Base-by-base conservation (phyloP, 352 stramenopile genomes). In the Globisporangium echinulatum region DNA sequence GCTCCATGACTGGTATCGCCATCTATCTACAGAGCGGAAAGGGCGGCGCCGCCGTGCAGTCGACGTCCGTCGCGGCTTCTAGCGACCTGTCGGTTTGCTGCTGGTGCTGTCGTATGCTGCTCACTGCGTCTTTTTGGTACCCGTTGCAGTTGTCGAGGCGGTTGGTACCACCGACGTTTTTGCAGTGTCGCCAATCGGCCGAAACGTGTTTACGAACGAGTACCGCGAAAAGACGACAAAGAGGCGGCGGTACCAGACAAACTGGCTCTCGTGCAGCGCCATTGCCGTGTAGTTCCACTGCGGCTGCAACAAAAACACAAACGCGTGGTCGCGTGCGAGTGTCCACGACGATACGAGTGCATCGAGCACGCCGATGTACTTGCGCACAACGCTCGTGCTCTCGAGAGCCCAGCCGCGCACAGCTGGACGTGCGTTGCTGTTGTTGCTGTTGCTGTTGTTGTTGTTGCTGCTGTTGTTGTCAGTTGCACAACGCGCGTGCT, bases 221-320 rank as follows among this genome's bases (percentile, higher is more conserved):
- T 98, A 98, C 46, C 92, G 82, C 40, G 88, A 97, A 63, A 98
- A 98, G 9, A 87, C 50, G n/a, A 98, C 88, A 63, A 97, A 98
- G 7, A 98, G 75, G n/a, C 91, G 87, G 49, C 96, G 88, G 68
- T 98, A 98, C 96, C 96, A 98, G 37, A 98, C 94, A 67, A 98
- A 98, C 72, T 98, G 96, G 66, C 85, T 97, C 36, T 69, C 55
- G 62, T 98, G 96, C 40, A 94, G 74, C 49, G 83, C 76, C 94
- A 98, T 98, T 1, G 88, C 88, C 13, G 71, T 80, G 81, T 97
- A 97, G 58, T 91, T 96, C 74, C 74, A 90, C 61, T 60, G 72
- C 40, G 82, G 79, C 5, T 67, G 71, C 58, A 74, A 83, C 13
- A 77, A 53, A 46, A 92, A 85, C 25, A 89, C 75, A 50, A 85